Evolutionary conservation across 768 basidiomycete genomes (phyloP), one percentile per base, ranked within the genome.

Genomic region (Suillus lakei): DNA sequence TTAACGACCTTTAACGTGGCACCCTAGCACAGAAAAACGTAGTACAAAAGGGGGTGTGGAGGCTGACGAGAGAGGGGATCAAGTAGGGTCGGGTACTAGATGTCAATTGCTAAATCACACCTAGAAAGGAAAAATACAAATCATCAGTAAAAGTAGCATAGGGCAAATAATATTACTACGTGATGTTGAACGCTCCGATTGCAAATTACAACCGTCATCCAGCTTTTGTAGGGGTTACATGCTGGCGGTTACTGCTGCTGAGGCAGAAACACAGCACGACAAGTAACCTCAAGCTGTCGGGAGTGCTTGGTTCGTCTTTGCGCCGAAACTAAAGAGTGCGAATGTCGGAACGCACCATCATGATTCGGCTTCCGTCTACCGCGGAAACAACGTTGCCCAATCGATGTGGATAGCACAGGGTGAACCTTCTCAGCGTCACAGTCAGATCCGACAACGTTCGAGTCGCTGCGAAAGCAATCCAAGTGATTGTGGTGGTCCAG

Each of bases 181-280:
- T 54, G 32, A 28, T 15, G 21, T 34, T 18, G 30, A 15, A 26
- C 21, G 55, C 32, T 67, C 66, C 59, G 64, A 51, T 65, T 67
- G 66, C 66, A 67, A 67, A 67, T 67, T 67, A 67, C 58, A n/a
- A 18, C 66, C 58, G 41, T 67, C 66, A 67, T 43, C 23, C 48
- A 67, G 66, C 66, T 38, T 28, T 36, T 41, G 26, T 26, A 23
- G 32, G 30, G 50, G 53, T 38, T 60, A 44, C 26, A 9, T 23
- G n/a, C n/a, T 36, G 41, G 66, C 64, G 64, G 66, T 66, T 67
- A 51, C 38, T 65, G 34, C 64, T 15, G n/a, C 26, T 46, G 23
- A 13, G 32, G 59, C 46, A 66, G 36, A 64, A 67, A 67, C 66
- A 65, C 66, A 55, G 64, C 66, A 16, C 23, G 36, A 51, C 64